Base-by-base conservation (phyloP, 495 filamentous ascomycete genomes). In the Lepidopterella palustris region DNA sequence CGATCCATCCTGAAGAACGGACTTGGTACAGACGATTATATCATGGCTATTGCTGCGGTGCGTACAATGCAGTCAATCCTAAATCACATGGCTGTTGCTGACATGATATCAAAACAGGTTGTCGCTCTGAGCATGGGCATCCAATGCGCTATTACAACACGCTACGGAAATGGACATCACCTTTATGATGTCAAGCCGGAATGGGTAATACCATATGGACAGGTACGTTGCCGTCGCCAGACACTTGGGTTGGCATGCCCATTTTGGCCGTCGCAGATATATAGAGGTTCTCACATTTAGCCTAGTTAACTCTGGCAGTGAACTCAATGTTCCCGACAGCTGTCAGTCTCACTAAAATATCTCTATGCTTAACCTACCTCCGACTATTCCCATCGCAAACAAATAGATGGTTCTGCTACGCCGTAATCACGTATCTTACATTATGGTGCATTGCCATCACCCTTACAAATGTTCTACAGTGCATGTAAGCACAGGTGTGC, bases 381-480 rank as follows among this genome's bases (percentile, higher is more conserved):
- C 59, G 63, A 1, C 55, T 66, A 1, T 66, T 66, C 42, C 63
- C 63, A 6, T 62, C 59, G 3, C 13, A 40, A 27, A 11, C 42
- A 20, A 45, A 66, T 50, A 62, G 42, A 45, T 50, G 57, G 8
- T 66, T 66, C 31, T 66, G 59, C 32, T 62, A 57, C 20, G 13
- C 20, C 11, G n/a, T 58, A 6, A 62, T 49, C 49, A 26, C 32
- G 13, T 66, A 58, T 42, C 53, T 62, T 10, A 59, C 50, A 18
- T 21, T 59, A 18, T 66, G 57, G 25, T 58, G 55, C 2, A 54
- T 55, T 8, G 51, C 49, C 10, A 58, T 54, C 28, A 52, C 61
- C 25, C 62, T 62, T 27, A 29, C 62, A 10, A 59, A 62, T 59
- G 27, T 66, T n/a, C 59, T 66, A 24, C 59, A 62, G 54, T 66